phyloP scores from a whole-genome alignment of 352 stramenopile species.

The Elongisporangium prolatum region DNA sequence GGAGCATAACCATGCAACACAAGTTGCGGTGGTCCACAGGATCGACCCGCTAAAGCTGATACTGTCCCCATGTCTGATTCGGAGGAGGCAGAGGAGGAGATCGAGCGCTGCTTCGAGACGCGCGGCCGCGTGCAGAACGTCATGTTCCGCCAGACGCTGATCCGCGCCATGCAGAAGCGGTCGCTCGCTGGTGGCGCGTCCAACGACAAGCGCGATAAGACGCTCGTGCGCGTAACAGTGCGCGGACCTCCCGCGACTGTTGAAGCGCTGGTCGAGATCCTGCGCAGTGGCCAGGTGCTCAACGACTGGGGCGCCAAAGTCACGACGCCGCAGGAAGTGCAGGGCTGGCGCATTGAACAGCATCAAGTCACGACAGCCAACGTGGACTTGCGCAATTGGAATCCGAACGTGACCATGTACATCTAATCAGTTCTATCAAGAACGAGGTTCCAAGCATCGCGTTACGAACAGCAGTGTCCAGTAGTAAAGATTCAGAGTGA shows the following conservation, averaged over 20 bases:
- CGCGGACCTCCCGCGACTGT: slow-evolving; percentile 30
- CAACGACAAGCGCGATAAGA: slow-evolving; percentile 54
- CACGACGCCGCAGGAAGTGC: slow-evolving; percentile 38
- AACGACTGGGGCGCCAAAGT: slow-evolving; percentile 68
- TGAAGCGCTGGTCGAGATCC: slow-evolving; percentile 38
- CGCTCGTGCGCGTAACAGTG: slow-evolving; percentile 61
- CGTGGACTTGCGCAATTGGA: slow-evolving; percentile 60
- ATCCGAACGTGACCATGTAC: slow-evolving; percentile 74
- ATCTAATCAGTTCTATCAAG: too few relatives aligned
- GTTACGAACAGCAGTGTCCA: too few relatives aligned
- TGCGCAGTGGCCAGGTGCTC: slow-evolving; percentile 39
- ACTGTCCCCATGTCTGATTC: not conserved
- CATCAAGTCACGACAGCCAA: slow-evolving; percentile 74
- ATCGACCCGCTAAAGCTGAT: slow-evolving; percentile 1
- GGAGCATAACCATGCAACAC: not conserved
- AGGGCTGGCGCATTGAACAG: slow-evolving; percentile 27
- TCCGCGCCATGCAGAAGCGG: slow-evolving; percentile 71
- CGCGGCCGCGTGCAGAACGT: slow-evolving; percentile 73
- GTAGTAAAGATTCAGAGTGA: too few relatives aligned
- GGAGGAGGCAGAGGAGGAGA: slow-evolving; percentile 7
- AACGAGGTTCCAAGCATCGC: too few relatives aligned
- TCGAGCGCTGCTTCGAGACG: slow-evolving; percentile 54
- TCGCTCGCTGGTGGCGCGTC: slow-evolving; percentile 52
- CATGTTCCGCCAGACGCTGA: slow-evolving; percentile 81
- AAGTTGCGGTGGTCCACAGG: not conserved